Evolutionary conservation across 2,329 filamentous ascomycete species (phyloP), one percentile per base, ranked within the genome.

Genomic region (Ophiosphaerella narmari): DNA sequence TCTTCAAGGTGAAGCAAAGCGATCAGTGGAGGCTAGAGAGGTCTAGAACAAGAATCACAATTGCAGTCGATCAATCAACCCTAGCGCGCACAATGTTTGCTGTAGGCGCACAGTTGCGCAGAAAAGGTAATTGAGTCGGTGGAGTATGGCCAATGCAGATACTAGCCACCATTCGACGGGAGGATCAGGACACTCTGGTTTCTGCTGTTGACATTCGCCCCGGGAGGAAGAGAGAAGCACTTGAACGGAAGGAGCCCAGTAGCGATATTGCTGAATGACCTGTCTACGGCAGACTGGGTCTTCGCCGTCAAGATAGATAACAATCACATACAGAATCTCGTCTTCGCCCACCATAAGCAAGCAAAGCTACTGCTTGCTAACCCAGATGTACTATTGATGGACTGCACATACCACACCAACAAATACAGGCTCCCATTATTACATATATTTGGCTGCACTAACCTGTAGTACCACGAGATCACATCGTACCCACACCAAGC

Each of bases 391-490:
- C 43, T 53, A 13, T 18, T 56, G 18, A 50, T 56, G 40, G 50
- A 56, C n/a, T 56, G 46, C 34, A 53, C 43, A 13, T 56, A 56
- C 24, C 35, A 36, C 38, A 56, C 43, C 7, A 56, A 56, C 37
- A 55, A 55, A 44, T 50, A 53, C 32, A 56, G 39, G 36, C 53
- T 56, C 43, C 43, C 43, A 36, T 43, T 52, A 21, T 34, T 56
- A 26, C 41, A 56, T 23, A 56, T 50, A 50, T 48, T 52, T 1
- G 36, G 43, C 48, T 51, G 39, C 33, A 57, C 47, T n/a, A 56
- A 53, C 32, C 43, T 56, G 16, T 18, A 18, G 70, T 80, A 29
- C 26, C 26, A 29, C 5, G 7, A 9, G 26, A 29, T 29, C 5
- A 11, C 26, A 29, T 29, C 26, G 2, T 29, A 7, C 26, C 26